Percentiles rank a stretch among this genome's conserved stretches.
phyloP scores from a whole-genome alignment of 176 grass and related monocot genomes.

The Cenchrus purpureus region DNA sequence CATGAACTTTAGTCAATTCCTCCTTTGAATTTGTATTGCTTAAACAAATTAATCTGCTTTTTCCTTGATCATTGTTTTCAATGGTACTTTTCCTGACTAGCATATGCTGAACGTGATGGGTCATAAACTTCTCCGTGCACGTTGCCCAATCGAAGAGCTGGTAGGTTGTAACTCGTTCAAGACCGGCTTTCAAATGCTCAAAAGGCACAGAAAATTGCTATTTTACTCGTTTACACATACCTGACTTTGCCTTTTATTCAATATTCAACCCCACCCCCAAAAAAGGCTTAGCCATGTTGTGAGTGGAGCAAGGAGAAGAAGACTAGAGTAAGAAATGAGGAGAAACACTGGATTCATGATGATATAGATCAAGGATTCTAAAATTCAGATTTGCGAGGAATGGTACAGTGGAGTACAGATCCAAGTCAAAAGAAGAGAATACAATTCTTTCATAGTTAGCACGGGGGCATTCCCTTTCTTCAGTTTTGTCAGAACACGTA shows the following conservation, averaged over 20 bases:
- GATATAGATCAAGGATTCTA: too few species aligned
- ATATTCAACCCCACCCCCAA: too few species aligned
- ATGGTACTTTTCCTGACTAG: not conserved
- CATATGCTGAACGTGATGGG: not conserved
- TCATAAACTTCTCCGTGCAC: not conserved
- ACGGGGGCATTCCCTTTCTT: not conserved
- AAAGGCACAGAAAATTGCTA: not conserved
- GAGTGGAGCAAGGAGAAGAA: too few species aligned
- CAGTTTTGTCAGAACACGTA: not conserved
- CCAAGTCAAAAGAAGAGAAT: not conserved
- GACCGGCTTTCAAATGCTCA: not conserved
- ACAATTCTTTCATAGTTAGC: not conserved
- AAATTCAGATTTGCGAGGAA: too few species aligned
- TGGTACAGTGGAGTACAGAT: too few species aligned
- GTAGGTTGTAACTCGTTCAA: not conserved
- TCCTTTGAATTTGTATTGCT: not conserved
- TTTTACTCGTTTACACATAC: too few species aligned
- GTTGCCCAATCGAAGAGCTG: slow-evolving; percentile 1
- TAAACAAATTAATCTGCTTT: not conserved
- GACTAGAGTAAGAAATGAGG: too few species aligned
- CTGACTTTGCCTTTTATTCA: too few species aligned
- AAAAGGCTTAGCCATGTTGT: too few species aligned
- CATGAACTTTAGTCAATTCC: slow-evolving; percentile 5
- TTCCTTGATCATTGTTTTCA: not conserved
- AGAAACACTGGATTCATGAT: too few species aligned